Percentiles rank a stretch among this genome's conserved stretches.
Conservation (phyloP, 2,329 filamentous ascomycete species). For the Cladosporium sphaerospermum region DNA sequence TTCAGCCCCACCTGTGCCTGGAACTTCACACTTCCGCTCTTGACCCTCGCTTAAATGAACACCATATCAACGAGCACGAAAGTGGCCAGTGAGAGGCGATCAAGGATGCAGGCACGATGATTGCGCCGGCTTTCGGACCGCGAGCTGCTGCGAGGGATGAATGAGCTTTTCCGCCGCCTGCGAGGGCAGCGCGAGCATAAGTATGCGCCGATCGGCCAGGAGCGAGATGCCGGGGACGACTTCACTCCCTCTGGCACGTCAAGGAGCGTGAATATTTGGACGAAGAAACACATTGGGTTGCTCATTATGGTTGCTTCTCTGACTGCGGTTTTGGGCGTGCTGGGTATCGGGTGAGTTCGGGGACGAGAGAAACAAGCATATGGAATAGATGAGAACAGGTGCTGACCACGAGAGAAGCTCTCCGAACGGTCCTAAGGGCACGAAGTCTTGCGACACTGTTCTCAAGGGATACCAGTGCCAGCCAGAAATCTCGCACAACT, state of each 20-base stretch:
- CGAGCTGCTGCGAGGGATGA: constrained; percentile 2
- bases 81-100: neutral
- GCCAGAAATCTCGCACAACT: constrained; percentile 56
- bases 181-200: constrained; percentile 10
- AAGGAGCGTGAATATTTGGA: constrained; percentile 11
- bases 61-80: no score
- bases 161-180: constrained; percentile 7
- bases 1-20: no score
- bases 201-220: constrained; percentile 5
- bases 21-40: no score
- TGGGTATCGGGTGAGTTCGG: constrained; percentile 6
- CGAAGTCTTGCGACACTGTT: constrained; percentile 21
- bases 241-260: neutral
- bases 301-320: constrained; percentile 6
- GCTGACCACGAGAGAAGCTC: neutral
- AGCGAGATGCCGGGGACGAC: neutral
- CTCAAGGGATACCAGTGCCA: constrained; percentile 57
- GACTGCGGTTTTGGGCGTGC: neutral
- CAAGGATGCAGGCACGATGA: constrained; percentile 1
- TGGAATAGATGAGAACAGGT: neutral
- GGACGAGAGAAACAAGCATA: neutral
- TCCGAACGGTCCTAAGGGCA: neutral
- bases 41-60: no score
- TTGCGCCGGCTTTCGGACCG: neutral
- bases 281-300: constrained; percentile 5